Percentiles rank a stretch among this genome's conserved stretches.
These are phyloP conservation scores for Clonostachys rosea DNA, from an alignment of 2,329 filamentous ascomycete species.

Conservation along the genomic window DNA sequence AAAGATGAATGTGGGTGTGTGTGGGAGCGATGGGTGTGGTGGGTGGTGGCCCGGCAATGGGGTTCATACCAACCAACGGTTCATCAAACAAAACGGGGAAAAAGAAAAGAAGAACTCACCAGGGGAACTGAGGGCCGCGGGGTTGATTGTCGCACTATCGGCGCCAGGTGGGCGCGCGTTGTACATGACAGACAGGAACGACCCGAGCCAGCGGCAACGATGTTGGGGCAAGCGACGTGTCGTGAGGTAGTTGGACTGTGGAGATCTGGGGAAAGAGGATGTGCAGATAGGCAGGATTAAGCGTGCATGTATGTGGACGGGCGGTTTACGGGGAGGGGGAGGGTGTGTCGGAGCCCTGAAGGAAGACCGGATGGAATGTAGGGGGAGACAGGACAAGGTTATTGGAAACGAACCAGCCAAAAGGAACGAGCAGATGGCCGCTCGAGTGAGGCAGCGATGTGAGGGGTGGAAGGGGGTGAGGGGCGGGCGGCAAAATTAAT, in stretches of 20 bases:
- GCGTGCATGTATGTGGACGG: conserved; percentile 36
- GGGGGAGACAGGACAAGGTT: too few species aligned
- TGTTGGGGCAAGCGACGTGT: conserved; percentile 48
- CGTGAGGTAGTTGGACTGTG: conserved; percentile 54
- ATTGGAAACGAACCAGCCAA: too few species aligned
- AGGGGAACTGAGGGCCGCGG: conserved; percentile 76
- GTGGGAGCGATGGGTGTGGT: not conserved
- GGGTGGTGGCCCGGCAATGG: not conserved
- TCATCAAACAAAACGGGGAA: not conserved
- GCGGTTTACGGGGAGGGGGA: not conserved
- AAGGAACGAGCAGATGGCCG: too few species aligned
- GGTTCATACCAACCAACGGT: conserved; percentile 7
- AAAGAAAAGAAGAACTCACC: conserved; percentile 46
- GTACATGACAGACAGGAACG: conserved; percentile 25
- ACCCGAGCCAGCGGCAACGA: conserved; percentile 12
- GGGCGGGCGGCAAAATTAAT: too few species aligned
- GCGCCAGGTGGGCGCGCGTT: conserved; percentile 59
- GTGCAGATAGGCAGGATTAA: conserved; percentile 37
- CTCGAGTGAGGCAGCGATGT: too few species aligned
- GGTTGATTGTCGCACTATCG: conserved; percentile 87
- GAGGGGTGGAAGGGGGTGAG: too few species aligned
- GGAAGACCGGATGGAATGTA: too few species aligned
- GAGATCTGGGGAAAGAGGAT: conserved; percentile 25
- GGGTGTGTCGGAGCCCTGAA: not conserved
- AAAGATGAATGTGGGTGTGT: conserved; percentile 6